A percentile compares a stretch with the other conserved stretches of the same genome.
Conservation (phyloP, 2,329 filamentous ascomycete species). For the Botrytis galanthina region DNA sequence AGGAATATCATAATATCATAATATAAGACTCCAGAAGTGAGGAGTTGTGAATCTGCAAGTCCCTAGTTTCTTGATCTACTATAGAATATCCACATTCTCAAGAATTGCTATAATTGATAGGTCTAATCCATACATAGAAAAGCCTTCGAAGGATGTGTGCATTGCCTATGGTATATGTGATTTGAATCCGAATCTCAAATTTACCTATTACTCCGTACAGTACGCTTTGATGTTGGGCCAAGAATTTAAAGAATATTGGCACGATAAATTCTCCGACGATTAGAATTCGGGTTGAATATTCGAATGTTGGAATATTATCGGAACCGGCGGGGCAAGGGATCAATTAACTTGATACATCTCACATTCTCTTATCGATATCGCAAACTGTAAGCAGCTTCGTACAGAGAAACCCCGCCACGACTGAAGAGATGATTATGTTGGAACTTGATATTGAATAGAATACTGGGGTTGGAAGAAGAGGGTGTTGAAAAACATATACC, state of each 20-base stretch:
- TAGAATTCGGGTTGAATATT: not conserved
- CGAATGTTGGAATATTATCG: not conserved
- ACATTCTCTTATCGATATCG: not conserved
- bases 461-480: not conserved
- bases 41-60: not conserved
- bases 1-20: not conserved
- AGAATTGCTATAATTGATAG: not conserved
- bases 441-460: not conserved
- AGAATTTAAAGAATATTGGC: not conserved
- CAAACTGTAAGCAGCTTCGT: not conserved
- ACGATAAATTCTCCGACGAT: not conserved
- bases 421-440: no score
- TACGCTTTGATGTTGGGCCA: conserved; percentile 1
- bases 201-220: no score
- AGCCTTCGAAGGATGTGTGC: not conserved
- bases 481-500: not conserved
- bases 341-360: not conserved
- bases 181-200: not conserved
- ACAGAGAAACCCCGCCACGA: not conserved
- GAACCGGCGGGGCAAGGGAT: conserved; percentile 8
- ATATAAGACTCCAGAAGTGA: not conserved
- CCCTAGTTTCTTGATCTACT: not conserved
- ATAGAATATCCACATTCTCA: not conserved
- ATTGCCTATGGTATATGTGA: not conserved
- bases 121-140: not conserved